Evolutionary conservation across 305 asterid genomes (phyloP).

Genomic region (Plantago lanceolata): DNA sequence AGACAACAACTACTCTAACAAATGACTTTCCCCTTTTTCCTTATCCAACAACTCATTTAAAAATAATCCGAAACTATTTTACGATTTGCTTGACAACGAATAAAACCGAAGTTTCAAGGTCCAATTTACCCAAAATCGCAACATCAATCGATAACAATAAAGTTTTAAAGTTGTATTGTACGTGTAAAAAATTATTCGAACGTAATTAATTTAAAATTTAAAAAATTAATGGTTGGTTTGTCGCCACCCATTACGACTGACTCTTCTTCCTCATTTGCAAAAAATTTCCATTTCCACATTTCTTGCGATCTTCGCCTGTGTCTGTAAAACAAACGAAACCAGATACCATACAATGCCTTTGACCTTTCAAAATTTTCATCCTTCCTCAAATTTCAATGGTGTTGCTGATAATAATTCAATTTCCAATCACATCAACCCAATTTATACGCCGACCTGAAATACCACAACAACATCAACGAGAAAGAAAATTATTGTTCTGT

Average conservation of each 20-base stretch:
- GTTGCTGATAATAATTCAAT: conserved; percentile 26
- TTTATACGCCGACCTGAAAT: conserved; percentile 35
- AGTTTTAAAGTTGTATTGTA: no score
- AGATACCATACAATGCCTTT: conserved; percentile 32
- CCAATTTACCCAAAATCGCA: no score
- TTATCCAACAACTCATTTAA: no score
- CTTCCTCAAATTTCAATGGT: conserved; percentile 8
- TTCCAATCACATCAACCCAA: conserved; percentile 28
- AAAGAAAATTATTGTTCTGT: conserved; percentile 25
- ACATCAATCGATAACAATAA: no score
- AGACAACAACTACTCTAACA: no score
- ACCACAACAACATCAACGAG: no score
- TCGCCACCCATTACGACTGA: conserved; percentile 30
- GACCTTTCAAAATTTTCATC: conserved; percentile 47
- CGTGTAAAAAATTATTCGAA: no score
- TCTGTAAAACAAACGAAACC: background rate
- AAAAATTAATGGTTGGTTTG: conserved; percentile 10
- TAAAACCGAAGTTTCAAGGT: no score
- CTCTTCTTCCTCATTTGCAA: conserved; percentile 3
- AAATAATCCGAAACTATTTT: no score
- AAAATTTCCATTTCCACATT: conserved; percentile 5
- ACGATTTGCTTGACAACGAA: no score
- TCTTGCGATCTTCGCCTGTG: conserved; percentile 32
- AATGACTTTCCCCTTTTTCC: no score
- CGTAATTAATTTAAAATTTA: background rate